Base-by-base conservation (phyloP, 2,329 filamentous ascomycete species). In the Trichoderma sp. region DNA sequence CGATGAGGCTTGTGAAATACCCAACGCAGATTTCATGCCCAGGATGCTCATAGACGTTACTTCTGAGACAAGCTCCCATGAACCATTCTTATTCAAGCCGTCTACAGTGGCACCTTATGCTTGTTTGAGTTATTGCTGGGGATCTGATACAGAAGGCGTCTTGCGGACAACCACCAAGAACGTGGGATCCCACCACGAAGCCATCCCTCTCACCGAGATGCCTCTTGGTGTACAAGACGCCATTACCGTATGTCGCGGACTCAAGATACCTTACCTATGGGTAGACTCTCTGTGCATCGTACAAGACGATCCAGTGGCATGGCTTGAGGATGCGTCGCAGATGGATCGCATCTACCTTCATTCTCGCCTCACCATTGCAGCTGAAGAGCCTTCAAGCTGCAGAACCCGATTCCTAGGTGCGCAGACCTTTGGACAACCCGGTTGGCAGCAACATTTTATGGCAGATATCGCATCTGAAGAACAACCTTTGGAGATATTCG, bases 161-260 rank as follows among this genome's bases (percentile, higher is more conserved):
- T 17, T 54, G 2, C 19, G n/a, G 0, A 54, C 51, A n/a, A 54
- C 51, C 3, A 15, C 30, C 4, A 12, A 41, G 1, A 54, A 54
- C 19, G 41, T 41, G 14, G 34, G 43, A 19, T 41, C 52, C 17
- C 52, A 55, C 21, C 41, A 43, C 41, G 30, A 55, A 3, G 24
- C 34, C 1, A 24, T 55, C 43, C 52, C 52, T 12, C 7, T 24
- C 3, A 17, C 34, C n/a, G 21, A 43, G 19, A 10, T 55, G 7
- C 52, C 52, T 55, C 34, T 43, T 26, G 34, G 30, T 39, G 39
- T 54, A 54, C 30, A 24, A 21, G 51, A 54, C n/a, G 51, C 51
- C 3, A 5, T 54, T 1, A 15, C 30, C 14, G 51, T 54, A n/a
- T 54, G 51, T 5, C 51, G 51, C 7, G 30, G 51, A 3, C 51